phyloP scores from a whole-genome alignment of 441 rosid species.

The Daphne laureola region DNA sequence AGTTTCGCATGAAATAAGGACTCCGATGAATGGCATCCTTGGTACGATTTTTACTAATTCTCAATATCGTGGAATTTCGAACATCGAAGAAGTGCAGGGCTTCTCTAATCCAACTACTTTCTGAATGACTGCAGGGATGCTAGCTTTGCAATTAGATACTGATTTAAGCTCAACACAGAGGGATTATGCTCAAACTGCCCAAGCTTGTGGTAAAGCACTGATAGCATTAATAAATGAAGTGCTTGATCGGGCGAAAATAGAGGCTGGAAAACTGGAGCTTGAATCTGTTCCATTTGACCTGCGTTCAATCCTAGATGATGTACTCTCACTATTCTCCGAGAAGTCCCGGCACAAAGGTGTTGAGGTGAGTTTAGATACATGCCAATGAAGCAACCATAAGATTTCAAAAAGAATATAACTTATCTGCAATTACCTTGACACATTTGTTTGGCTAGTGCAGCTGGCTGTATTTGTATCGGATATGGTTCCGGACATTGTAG shows the following conservation, averaged over 20 bases:
- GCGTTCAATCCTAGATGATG: constrained; percentile 85
- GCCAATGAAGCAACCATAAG: not conserved
- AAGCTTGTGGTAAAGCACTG: constrained; percentile 90
- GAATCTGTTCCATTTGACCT: constrained; percentile 75
- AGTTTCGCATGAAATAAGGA: constrained; percentile 92
- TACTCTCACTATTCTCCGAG: constrained; percentile 86
- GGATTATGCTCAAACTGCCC: constrained; percentile 94
- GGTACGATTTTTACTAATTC: constrained; percentile 39
- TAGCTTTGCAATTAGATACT: constrained; percentile 80
- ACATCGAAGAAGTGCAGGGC: not conserved
- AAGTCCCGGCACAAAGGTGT: constrained; percentile 80
- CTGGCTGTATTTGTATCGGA: constrained; percentile 84
- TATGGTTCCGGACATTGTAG: constrained; percentile 72
- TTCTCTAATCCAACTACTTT: not conserved
- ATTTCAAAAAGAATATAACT: not conserved
- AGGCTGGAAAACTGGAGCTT: constrained; percentile 85
- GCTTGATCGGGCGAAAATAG: constrained; percentile 97
- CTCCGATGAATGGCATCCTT: constrained; percentile 98
- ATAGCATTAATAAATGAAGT: constrained; percentile 91
- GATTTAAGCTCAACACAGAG: constrained; percentile 81
- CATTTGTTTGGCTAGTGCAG: constrained; percentile 39
- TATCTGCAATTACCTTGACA: constrained; percentile 5
- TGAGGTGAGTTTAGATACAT: constrained; percentile 47
- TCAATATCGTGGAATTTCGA: not conserved
- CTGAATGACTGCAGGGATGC: constrained; percentile 56